Evolutionary conservation across 208 protist species (phyloP).

Genomic region (Acanthamoeba triangularis): DNA sequence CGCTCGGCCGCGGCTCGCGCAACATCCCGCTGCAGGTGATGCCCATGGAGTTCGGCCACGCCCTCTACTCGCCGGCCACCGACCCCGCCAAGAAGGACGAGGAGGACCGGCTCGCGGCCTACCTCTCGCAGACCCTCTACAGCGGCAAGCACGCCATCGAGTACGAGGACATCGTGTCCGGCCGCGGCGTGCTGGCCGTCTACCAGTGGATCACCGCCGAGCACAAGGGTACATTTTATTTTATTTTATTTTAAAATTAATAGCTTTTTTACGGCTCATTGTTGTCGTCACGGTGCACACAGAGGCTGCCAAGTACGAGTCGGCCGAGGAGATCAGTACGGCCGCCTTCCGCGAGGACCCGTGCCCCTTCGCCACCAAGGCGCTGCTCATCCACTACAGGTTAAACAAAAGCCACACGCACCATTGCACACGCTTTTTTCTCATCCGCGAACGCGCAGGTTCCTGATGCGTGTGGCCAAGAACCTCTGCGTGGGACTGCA

Average conservation of each 20-base stretch:
- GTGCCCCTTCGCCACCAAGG: slow-evolving; percentile 49
- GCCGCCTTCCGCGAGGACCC: slow-evolving; percentile 24
- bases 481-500: slow-evolving; percentile 68
- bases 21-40: slow-evolving; percentile 39
- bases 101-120: not conserved
- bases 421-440: not conserved
- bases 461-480: slow-evolving; percentile 72
- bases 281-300: not conserved
- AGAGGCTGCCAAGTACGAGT: not conserved
- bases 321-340: slow-evolving; percentile 13
- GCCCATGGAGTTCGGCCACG: slow-evolving; percentile 64
- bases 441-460: not conserved
- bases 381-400: slow-evolving; percentile 61
- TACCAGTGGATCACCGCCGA: slow-evolving; percentile 64
- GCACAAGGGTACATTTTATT: not conserved
- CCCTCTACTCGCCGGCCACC: not conserved
- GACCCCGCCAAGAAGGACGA: not conserved
- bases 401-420: not conserved
- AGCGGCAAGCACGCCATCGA: slow-evolving; percentile 66
- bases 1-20: slow-evolving; percentile 16
- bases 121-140: slow-evolving; percentile 9
- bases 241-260: too few species aligned
- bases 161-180: slow-evolving; percentile 70
- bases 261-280: too few species aligned
- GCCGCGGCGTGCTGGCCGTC: slow-evolving; percentile 14